These are phyloP conservation scores for Pedinophyceae sp. DNA, from an alignment of 139 green algal genomes.

Conservation along the genomic window DNA sequence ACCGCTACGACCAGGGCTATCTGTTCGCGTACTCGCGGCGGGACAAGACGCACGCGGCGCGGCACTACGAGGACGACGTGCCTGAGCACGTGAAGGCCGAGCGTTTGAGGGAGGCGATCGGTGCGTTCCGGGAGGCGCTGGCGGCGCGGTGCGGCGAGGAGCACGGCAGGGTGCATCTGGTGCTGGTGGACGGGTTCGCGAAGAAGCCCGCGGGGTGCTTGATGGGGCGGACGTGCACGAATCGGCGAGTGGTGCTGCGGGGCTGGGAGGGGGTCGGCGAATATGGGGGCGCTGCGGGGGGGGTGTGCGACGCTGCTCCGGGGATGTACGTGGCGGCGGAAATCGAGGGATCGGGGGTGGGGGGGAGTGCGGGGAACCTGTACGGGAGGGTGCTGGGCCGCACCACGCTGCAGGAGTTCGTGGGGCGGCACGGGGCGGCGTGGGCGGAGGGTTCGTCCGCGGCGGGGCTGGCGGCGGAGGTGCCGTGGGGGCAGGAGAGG, in stretches of 20 bases:
- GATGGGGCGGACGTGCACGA: slow-evolving; percentile 43
- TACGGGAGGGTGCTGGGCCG: slow-evolving; percentile 16
- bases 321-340: slow-evolving; percentile 47
- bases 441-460: slow-evolving; percentile 10
- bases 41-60: slow-evolving; percentile 58
- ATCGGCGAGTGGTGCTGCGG: slow-evolving; percentile 45
- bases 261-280: not conserved
- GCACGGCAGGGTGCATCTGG: slow-evolving; percentile 10
- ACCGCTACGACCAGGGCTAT: slow-evolving; percentile 63
- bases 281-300: not conserved
- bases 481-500: no score
- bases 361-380: slow-evolving; percentile 18
- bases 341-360: slow-evolving; percentile 7
- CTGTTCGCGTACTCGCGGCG: slow-evolving; percentile 72
- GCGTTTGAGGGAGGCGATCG: slow-evolving; percentile 9
- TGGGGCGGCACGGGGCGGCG: slow-evolving; percentile 18
- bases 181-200: slow-evolving; percentile 51
- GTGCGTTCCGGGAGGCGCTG: slow-evolving; percentile 24
- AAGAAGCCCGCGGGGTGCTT: slow-evolving; percentile 12
- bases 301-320: slow-evolving; percentile 13
- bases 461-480: no score
- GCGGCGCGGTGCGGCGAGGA: slow-evolving; percentile 3
- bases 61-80: slow-evolving; percentile 46
- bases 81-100: slow-evolving; percentile 14
- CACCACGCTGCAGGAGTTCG: slow-evolving; percentile 33